Conservation (phyloP, 495 filamentous ascomycete species). For the Penicillium angulare region DNA sequence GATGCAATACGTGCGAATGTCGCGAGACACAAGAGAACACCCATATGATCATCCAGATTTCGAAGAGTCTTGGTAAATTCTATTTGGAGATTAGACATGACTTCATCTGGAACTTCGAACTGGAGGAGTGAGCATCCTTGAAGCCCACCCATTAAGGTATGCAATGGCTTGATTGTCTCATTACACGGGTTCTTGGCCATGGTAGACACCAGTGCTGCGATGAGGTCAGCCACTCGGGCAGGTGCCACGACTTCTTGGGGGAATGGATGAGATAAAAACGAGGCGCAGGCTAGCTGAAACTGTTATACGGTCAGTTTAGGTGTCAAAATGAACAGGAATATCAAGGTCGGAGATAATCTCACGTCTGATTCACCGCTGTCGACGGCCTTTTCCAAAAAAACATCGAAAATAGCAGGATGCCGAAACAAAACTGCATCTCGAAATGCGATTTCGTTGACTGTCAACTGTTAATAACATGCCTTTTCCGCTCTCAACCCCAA, state of each 20-base stretch:
- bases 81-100: slow-evolving; percentile 43
- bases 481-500: not conserved
- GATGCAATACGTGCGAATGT: slow-evolving; percentile 44
- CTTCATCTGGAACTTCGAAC: slow-evolving; percentile 34
- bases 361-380: slow-evolving; percentile 34
- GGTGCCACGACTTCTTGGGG: slow-evolving; percentile 34
- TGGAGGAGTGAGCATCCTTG: slow-evolving; percentile 29
- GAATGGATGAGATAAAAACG: slow-evolving; percentile 43
- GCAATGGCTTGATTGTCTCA: slow-evolving; percentile 43
- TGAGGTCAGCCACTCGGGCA: slow-evolving; percentile 39
- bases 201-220: slow-evolving; percentile 32
- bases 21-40: slow-evolving; percentile 50
- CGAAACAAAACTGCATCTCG: slow-evolving; percentile 42
- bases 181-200: slow-evolving; percentile 36
- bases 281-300: slow-evolving; percentile 38
- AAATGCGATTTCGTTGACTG: slow-evolving; percentile 15
- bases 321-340: not conserved
- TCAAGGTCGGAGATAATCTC: slow-evolving; percentile 5
- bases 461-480: not conserved
- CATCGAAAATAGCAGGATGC: slow-evolving; percentile 41
- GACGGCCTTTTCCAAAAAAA: slow-evolving; percentile 36
- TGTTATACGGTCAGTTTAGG: slow-evolving; percentile 7
- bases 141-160: slow-evolving; percentile 37
- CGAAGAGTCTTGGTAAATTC: slow-evolving; percentile 47
- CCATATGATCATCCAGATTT: slow-evolving; percentile 46